A percentile compares a stretch with the other conserved stretches of the same genome.
Conservation (phyloP, 345 rosid genomes). For the Boechera stricta region DNA sequence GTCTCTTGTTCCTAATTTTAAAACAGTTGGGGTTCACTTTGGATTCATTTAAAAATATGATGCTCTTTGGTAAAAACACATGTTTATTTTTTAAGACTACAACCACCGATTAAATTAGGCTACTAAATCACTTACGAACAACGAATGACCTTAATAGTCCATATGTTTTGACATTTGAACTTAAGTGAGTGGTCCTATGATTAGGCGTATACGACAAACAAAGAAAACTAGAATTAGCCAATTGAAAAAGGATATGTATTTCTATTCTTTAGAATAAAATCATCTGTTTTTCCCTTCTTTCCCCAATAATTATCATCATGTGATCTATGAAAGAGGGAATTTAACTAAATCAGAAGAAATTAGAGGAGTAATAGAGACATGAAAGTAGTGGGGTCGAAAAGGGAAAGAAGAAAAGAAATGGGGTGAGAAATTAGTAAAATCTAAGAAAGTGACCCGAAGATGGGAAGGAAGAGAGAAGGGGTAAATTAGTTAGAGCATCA, state of each 20-base stretch:
- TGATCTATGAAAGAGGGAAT: background rate
- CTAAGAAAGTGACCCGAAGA: conserved; percentile 35
- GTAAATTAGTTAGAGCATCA: conserved; percentile 47
- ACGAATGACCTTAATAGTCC: conserved; percentile 5
- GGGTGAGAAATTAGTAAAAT: conserved; percentile 34
- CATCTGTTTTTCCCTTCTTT: background rate
- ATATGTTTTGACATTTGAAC: conserved; percentile 32
- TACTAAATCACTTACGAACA: background rate
- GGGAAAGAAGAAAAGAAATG: conserved; percentile 37
- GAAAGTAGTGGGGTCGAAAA: conserved; percentile 43
- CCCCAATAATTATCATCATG: background rate
- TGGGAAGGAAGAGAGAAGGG: background rate
- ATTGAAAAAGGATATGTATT: background rate
- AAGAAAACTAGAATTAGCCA: conserved; percentile 7
- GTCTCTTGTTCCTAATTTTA: too few relatives aligned
- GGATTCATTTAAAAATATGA: background rate
- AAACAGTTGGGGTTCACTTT: background rate
- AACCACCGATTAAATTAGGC: conserved; percentile 31
- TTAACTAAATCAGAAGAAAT: conserved; percentile 26
- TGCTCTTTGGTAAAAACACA: conserved; percentile 4
- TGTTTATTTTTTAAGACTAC: background rate
- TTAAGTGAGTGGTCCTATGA: conserved; percentile 38
- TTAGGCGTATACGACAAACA: conserved; percentile 23
- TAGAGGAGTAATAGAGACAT: background rate
- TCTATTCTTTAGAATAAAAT: background rate